phyloP scores from a whole-genome alignment of 2,329 filamentous ascomycete genomes.

The Ascochyta koolunga region DNA sequence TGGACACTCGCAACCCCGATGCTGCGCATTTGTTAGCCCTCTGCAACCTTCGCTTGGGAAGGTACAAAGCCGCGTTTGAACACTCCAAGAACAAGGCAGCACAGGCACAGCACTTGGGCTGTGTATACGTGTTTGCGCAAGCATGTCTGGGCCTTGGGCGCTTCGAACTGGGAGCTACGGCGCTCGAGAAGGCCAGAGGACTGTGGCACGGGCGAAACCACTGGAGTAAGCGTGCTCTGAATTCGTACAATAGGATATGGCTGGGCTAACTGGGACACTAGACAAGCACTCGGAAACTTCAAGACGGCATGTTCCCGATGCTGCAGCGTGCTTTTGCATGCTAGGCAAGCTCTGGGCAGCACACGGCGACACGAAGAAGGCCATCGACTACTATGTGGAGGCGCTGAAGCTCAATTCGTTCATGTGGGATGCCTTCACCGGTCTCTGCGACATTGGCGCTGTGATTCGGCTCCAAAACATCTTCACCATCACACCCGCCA shows the following conservation, averaged over 20 bases:
- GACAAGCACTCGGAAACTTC: slow-evolving; percentile 76
- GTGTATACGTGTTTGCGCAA: slow-evolving; percentile 90
- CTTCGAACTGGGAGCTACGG: slow-evolving; percentile 79
- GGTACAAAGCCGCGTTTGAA: slow-evolving; percentile 86
- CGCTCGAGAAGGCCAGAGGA: slow-evolving; percentile 80
- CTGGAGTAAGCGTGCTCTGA: slow-evolving; percentile 66
- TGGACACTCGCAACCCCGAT: slow-evolving; percentile 81
- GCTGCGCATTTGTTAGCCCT: slow-evolving; percentile 82
- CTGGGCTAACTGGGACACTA: slow-evolving; percentile 37
- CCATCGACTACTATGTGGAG: slow-evolving; percentile 85
- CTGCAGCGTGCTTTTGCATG: slow-evolving; percentile 80
- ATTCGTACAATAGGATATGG: neutral
- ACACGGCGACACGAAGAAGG: slow-evolving; percentile 80
- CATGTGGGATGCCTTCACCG: slow-evolving; percentile 96
- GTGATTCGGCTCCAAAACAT: slow-evolving; percentile 83
- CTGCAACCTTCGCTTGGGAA: slow-evolving; percentile 81
- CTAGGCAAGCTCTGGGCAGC: slow-evolving; percentile 86
- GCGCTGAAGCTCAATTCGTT: slow-evolving; percentile 89
- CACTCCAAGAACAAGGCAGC: slow-evolving; percentile 73
- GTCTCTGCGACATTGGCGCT: slow-evolving; percentile 81
- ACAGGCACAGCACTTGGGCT: slow-evolving; percentile 79
- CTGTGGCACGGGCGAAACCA: slow-evolving; percentile 77
- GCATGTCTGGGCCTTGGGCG: slow-evolving; percentile 80
- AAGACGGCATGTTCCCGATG: slow-evolving; percentile 78
- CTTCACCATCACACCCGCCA: slow-evolving; percentile 75